Base-by-base conservation (phyloP, 306 rosid genomes). In the Lathyrus oleraceus region DNA sequence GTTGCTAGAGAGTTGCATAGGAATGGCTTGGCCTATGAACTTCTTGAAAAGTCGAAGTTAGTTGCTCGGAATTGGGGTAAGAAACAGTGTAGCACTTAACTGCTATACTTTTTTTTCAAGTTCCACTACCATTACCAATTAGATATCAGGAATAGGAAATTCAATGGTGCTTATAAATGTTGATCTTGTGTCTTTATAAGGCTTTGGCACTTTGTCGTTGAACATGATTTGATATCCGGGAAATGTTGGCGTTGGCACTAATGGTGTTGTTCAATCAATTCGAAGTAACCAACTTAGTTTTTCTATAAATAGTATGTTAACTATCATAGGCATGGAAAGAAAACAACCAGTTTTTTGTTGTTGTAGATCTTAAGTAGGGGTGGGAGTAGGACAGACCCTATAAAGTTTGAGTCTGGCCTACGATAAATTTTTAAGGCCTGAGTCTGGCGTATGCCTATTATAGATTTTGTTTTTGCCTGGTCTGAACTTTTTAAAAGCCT, bases 51-150 rank as follows among this genome's bases (percentile, higher is more conserved):
- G 85, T 85, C 98, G 12, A 90, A 88, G 81, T 77, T 83, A 70
- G 88, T 94, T 70, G 98, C 97, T 61, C 67, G 63, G 52, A 86
- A 87, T 61, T 90, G 98, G 97, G 97, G 98, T 94, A 88, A 82
- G 78, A 43, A 71, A 5, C 44, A 8, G 19, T 35, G 25, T 36
- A 61, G 32, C 16, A 57, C 45, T 62, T 62, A 40, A 40, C 58
- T 61, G 32, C 60, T 12, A 35, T 10, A 16, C 67, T 45, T 15
- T 16, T 70, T 28, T 17, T 36, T 17, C 10, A 13, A 19, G 30
- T 57, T 32, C 36, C 73, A 19, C 65, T 19, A 32, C 30, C 51
- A 13, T 56, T 65, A 14, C 16, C 25, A 48, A 10, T 52, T 44
- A 63, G 38, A 65, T 49, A 49, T 49, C 25, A 49, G 56, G 13